Conservation (phyloP, 2,329 filamentous ascomycete genomes). For the Huntiella abstrusa region DNA sequence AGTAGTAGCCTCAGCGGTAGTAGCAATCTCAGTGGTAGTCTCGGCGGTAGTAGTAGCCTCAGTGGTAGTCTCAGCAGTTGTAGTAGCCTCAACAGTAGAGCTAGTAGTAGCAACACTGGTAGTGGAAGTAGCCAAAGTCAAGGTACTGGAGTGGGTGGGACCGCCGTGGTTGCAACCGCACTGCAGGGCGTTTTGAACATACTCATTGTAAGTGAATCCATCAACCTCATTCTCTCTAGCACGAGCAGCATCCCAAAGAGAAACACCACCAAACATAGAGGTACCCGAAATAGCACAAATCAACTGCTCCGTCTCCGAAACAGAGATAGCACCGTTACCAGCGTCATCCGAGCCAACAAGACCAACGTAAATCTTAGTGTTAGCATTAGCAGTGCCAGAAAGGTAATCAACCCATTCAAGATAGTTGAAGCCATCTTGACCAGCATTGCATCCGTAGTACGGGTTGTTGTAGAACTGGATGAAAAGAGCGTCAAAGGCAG, state of each 20-base stretch:
- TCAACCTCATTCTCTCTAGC: conserved; percentile 17
- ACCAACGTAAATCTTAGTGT: conserved; percentile 28
- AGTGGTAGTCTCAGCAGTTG: conserved; percentile 6
- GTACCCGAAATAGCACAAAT: conserved; percentile 22
- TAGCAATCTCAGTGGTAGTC: conserved; percentile 4
- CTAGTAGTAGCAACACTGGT: conserved; percentile 11
- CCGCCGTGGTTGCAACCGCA: conserved; percentile 19
- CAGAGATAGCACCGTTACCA: conserved; percentile 18
- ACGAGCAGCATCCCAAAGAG: conserved; percentile 26
- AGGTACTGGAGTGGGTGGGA: conserved; percentile 14
- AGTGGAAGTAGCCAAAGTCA: conserved; percentile 8
- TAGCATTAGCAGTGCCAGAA: conserved; percentile 18
- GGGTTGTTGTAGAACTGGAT: conserved; percentile 33
- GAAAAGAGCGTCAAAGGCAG: conserved; percentile 25
- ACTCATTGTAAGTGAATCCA: conserved; percentile 21
- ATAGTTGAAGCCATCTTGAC: conserved; percentile 24
- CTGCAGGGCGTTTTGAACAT: conserved; percentile 20
- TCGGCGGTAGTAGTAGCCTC: conserved; percentile 1
- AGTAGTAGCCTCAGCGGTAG: conserved; percentile 5
- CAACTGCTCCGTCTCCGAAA: conserved; percentile 18
- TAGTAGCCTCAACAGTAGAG: conserved; percentile 9
- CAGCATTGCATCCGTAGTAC: conserved; percentile 15
- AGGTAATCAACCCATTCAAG: conserved; percentile 23
- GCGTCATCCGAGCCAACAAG: conserved; percentile 20
- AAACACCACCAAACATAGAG: conserved; percentile 26